Evolutionary conservation across 495 filamentous ascomycete species (phyloP), one percentile per base, ranked within the genome.

Genomic region (Aspergillus bridgeri): DNA sequence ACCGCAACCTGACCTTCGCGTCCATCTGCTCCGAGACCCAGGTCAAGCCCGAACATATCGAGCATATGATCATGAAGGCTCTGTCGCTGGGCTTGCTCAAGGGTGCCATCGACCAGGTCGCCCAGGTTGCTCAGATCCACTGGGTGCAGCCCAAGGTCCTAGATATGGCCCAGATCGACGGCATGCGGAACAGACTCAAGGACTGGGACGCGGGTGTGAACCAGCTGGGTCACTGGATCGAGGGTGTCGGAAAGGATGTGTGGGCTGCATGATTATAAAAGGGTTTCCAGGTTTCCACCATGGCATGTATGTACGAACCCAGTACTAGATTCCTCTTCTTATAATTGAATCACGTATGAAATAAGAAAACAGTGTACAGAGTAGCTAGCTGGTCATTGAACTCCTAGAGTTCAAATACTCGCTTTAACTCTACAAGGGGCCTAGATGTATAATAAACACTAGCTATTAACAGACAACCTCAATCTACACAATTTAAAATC

Each of bases 141-240:
- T 99, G 94, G 94, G 94, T 99, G 43, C 94, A 99, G 80, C 95
- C 94, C 13, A 97, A 97, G 81, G 90, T 96, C 49, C 73, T 98
- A 64, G 94, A 98, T 75, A 90, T 92, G 84, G 86, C 83, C 69
- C 95, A 98, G 81, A 95, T 99, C 63, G 91, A 91, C 67, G 91
- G 86, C 61, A 98, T 99, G 94, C 85, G 89, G 63, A 79, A 81
- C 65, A 75, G 92, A 53, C 74, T 99, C 68, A 84, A 87, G 73
- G 92, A 98, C 58, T 99, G 94, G 94, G 92, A 96, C 76, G 84
- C 84, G 20, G 96, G 91, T 67, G 95, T 98, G 52, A 95, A 97
- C 68, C 86, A 91, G 73, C 78, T 97, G 52, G 92, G 92, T 42
- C 91, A 92, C 72, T 97, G 91, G 91, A 95, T 97, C 63, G 92